phyloP scores from a whole-genome alignment of 2,329 filamentous ascomycete species.

The Pseudopithomyces chartarum region DNA sequence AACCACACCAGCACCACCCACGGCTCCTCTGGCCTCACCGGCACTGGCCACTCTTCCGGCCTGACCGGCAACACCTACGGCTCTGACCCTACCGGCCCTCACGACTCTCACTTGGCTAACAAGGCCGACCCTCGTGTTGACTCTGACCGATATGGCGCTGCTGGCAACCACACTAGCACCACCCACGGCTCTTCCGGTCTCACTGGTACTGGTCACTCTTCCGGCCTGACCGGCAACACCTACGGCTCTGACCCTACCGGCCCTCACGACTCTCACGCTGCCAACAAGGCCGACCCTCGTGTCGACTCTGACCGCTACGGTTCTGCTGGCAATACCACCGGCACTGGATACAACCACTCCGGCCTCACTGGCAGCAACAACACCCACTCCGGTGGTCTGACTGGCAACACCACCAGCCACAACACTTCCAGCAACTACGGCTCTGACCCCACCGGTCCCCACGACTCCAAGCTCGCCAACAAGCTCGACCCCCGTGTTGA shows the following conservation, averaged over 20 bases:
- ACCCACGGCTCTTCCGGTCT: conserved; percentile 8
- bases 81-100: conserved; percentile 36
- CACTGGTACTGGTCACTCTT: neutral
- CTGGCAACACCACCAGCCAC: neutral
- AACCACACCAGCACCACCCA: conserved; percentile 1
- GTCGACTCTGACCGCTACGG: too few species aligned
- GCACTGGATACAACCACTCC: conserved; percentile 23
- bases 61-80: conserved; percentile 11
- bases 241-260: conserved; percentile 31
- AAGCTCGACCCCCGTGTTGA: conserved; percentile 40
- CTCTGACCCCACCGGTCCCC: conserved; percentile 36
- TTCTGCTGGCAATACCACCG: neutral
- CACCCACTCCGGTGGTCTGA: conserved; percentile 10
- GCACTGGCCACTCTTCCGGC: too few species aligned
- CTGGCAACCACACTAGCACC: neutral
- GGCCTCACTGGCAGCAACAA: conserved; percentile 22
- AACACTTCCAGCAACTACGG: conserved; percentile 11
- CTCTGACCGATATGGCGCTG: too few species aligned
- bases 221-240: conserved; percentile 8
- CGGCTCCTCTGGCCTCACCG: conserved; percentile 9
- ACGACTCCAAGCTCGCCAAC: conserved; percentile 31
- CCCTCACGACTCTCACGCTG: conserved; percentile 31
- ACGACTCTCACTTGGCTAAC: conserved; percentile 31
- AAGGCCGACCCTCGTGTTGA: conserved; percentile 27
- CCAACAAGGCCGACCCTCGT: conserved; percentile 36